phyloP scores from a whole-genome alignment of 257 asterid genomes.

The Jacaranda mimosifolia region DNA sequence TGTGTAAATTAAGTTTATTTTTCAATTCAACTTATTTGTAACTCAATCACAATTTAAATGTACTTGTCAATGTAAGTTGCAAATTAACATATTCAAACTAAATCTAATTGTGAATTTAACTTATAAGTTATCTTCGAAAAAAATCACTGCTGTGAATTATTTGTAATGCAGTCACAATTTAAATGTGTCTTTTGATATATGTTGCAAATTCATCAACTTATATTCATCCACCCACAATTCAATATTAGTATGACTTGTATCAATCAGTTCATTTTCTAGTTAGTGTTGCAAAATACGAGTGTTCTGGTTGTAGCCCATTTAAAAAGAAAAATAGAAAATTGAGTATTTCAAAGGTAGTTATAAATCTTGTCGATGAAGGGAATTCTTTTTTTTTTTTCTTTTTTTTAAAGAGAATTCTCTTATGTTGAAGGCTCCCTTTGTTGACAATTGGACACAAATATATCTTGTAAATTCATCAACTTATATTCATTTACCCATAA shows the following conservation, averaged over 20 bases:
- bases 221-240: too few relatives aligned
- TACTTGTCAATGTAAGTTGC: too few relatives aligned
- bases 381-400: background rate
- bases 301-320: constrained; percentile 23
- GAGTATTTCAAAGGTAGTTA: background rate
- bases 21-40: background rate
- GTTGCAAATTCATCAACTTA: too few relatives aligned
- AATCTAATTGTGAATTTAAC: background rate
- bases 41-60: too few relatives aligned
- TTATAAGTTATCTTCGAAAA: background rate
- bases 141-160: too few relatives aligned
- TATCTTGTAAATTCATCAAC: too few relatives aligned
- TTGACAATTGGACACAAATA: constrained; percentile 27
- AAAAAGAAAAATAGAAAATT: background rate
- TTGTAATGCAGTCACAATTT: too few relatives aligned
- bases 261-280: background rate
- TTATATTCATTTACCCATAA: too few relatives aligned
- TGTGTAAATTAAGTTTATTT: constrained; percentile 19
- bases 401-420: constrained; percentile 7
- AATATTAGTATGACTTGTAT: background rate
- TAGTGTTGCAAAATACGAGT: constrained; percentile 7
- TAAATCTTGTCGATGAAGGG: constrained; percentile 22
- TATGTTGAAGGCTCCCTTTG: background rate
- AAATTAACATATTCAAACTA: constrained; percentile 4
- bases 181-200: too few relatives aligned